Base-by-base conservation (phyloP, 768 basidiomycete genomes). In the Psilocybe azurescens region DNA sequence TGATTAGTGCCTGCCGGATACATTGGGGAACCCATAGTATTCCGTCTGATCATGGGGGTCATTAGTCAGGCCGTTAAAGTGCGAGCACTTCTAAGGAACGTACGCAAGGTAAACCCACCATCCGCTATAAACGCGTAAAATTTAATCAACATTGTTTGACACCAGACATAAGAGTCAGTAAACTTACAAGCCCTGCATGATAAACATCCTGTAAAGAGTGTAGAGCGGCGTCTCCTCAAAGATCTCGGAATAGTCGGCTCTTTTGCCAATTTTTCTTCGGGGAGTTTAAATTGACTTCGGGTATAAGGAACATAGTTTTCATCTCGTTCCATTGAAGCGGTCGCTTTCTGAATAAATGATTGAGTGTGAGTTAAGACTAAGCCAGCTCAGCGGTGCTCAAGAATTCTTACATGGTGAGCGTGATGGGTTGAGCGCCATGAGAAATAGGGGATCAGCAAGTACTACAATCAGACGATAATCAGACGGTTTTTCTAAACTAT, bases 301-400 rank as follows among this genome's bases (percentile, higher is more conserved):
- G 75, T 74, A 59, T 81, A 78, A 49, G 88, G 89, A 5, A 90
- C 84, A 60, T 86, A 89, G 65, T 91, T 91, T 72, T 93, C 89
- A 68, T 94, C 91, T 16, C 87, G 77, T 69, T 89, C 89, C 75
- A 91, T 89, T 0, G 89, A 90, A 46, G 85, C 85, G 58, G 90
- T 89, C 65, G 88, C 87, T 78, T 81, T 81, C 80, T 82, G 28
- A 63, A 28, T 44, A 29, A 28, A 44, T 9, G 8, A 33, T 16
- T 2, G 29, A 24, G 51, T 14, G n/a, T 41, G 38, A 55, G 44
- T 20, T 11, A 14, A 1, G 10, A 16, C 18, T 14, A 10, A 24
- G 29, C 2, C 36, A n/a, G 39, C 5, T 38, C 10, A 18, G 24
- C 24, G 24, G 24, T 24, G 24, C 24, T 32, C 14, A 20, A 1